These are phyloP conservation scores for Endotrypanum monterogeii DNA, from an alignment of 208 protist genomes.

Conservation along the genomic window DNA sequence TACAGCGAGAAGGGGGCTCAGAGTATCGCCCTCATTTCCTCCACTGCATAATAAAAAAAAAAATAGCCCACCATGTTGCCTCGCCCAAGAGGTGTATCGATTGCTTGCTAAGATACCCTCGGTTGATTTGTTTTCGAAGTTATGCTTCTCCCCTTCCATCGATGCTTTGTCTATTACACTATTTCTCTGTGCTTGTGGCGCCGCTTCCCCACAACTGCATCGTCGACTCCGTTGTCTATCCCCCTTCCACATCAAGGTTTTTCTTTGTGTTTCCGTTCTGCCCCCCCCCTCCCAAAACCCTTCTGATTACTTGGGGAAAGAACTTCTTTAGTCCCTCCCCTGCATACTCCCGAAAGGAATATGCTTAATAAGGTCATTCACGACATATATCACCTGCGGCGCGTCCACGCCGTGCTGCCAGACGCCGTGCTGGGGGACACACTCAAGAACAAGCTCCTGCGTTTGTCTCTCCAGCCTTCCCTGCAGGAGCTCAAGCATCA, in stretches of 20 bases:
- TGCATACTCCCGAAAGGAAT: neutral
- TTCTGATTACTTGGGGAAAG: neutral
- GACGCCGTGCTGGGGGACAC: slow-evolving; percentile 64
- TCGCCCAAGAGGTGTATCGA: neutral
- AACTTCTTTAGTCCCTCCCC: neutral
- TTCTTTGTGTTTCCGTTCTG: neutral
- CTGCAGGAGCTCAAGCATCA: slow-evolving; percentile 36
- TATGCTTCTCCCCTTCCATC: neutral
- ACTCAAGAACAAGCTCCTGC: slow-evolving; percentile 69
- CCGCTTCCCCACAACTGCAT: neutral
- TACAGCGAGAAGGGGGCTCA: neutral
- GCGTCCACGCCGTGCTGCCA: slow-evolving; percentile 65
- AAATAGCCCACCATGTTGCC: neutral
- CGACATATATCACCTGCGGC: slow-evolving; percentile 74
- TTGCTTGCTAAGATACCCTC: neutral
- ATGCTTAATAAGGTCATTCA: slow-evolving; percentile 73
- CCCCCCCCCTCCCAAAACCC: neutral
- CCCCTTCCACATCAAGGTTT: neutral
- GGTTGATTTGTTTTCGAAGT: neutral
- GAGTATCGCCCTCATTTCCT: neutral
- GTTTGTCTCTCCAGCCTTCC: slow-evolving; percentile 66
- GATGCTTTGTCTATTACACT: neutral
- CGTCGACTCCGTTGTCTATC: neutral
- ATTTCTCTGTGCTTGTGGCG: neutral
- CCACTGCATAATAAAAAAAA: neutral